Evolutionary conservation across 2,329 filamentous ascomycete genomes (phyloP).

Genomic region (Fusarium phyllophilum): DNA sequence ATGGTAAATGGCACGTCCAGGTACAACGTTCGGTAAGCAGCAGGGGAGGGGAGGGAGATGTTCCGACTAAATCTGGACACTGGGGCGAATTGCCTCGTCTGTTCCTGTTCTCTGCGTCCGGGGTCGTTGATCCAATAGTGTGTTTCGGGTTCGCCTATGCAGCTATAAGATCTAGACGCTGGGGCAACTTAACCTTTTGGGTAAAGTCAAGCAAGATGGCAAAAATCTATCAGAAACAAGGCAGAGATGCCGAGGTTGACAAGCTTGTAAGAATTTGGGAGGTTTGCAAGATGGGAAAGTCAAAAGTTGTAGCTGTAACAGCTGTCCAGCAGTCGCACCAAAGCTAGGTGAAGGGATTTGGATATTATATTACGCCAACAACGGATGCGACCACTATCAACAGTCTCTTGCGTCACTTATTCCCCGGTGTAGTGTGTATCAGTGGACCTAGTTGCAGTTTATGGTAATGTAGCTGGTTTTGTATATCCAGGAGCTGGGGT

Average conservation of each 20-base stretch:
- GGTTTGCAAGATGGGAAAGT: not conserved
- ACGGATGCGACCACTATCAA: not conserved
- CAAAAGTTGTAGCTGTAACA: not conserved
- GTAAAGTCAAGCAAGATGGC: not conserved
- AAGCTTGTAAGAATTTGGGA: not conserved
- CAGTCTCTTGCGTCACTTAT: conserved; percentile 21
- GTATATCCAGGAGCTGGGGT: not conserved
- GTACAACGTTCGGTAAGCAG: not conserved
- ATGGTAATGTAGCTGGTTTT: not conserved
- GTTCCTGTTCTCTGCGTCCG: not conserved
- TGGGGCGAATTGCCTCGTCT: conserved; percentile 15
- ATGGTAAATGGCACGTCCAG: not conserved
- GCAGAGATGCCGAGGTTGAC: not conserved
- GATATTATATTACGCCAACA: conserved; percentile 3
- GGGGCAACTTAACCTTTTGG: not conserved
- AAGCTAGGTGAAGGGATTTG: not conserved
- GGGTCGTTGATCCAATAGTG: conserved; percentile 3
- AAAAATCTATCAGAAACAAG: not conserved
- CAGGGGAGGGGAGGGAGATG: not conserved
- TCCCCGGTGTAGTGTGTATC: not conserved
- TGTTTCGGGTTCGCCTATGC: not conserved
- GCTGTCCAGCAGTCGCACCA: not conserved
- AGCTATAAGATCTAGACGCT: not conserved
- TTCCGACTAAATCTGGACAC: not conserved
- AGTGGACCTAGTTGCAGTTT: not conserved